Base-by-base conservation (phyloP, 2,329 filamentous ascomycete genomes). In the Thelonectria olida region DNA sequence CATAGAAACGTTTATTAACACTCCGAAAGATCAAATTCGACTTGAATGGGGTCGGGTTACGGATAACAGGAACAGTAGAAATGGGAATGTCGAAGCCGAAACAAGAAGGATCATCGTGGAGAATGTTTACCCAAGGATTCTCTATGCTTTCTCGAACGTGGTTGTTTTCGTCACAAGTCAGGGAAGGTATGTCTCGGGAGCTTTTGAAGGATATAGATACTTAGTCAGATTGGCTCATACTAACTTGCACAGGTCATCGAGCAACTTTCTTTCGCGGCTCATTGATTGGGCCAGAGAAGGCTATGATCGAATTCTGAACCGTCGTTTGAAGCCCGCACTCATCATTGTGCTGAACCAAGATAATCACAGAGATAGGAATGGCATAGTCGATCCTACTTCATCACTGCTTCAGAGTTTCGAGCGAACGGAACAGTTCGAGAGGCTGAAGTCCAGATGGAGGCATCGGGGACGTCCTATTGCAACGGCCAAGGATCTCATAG, bases 81-180 rank as follows among this genome's bases (percentile, higher is more conserved):
- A 20, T 12, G 36, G 36, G 4, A 22, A 31, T 31, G 59, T 63
- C 4, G 17, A 60, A 1, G 12, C 15, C 6, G 38, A 49, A 0
- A 66, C 63, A 2, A 25, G 58, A 10, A 59, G 55, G 1, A 47
- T 17, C 1, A 44, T 66, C 6, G 58, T 64, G 0, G 25, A 57
- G 12, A 22, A 54, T 12, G 5, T 66, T 2, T 66, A 64, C 15
- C 63, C 63, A 0, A 58, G 62, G 13, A 13, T 66, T 15, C 58
- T 66, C 2, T 66, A 66, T 13, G 62, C 58, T 0, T 66, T 64
- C 23, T 66, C 64, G 0, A 58, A 66, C 15, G 50, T 65, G 0
- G 28, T 65, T 7, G 63, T 61, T 12, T 66, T 62, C n/a, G 62
- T 66, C 4, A 57, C 64, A 2, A 55, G 36, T 1, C 64, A 66